Base-by-base conservation (phyloP, 2,329 filamentous ascomycete species). In the Epichloe brachyelytri region DNA sequence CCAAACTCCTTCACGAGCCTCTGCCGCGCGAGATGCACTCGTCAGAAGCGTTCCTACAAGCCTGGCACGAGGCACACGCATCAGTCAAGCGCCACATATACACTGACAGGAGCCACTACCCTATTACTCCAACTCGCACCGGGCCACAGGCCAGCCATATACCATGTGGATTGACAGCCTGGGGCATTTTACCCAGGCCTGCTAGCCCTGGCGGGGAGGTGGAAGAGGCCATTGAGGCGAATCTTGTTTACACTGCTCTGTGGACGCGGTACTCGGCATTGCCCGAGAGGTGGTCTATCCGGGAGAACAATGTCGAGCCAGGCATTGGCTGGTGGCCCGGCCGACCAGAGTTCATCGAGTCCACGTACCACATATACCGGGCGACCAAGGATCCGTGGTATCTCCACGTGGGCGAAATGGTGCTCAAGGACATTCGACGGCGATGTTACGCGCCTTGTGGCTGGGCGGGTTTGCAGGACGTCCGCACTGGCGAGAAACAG, bases 311-410 rank as follows among this genome's bases (percentile, higher is more conserved):
- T 50, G 84, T 97, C 45, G 93, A 97, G 63, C 82, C 84, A 17
- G 88, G 88, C 10, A 79, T 97, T 26, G 82, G 85, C 11, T 97
- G 93, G 88, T 98, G 94, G 86, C 88, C 88, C 11, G 88, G 94
- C 20, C 81, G 93, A 22, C 93, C 93, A 5, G 93, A 98, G 65
- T 97, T 97, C 63, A 89, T 96, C 58, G 93, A 98, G 68, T 96
- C 89, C 1, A 95, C 87, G 0, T 98, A 95, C 68, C 88, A 97
- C 62, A 73, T 98, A n/a, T 97, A 94, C 65, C 84, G 86, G 48
- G 90, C 91, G 2, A 97, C 93, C 0, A 80, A 84, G 59, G 93
- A 98, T 65, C 90, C 90, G 0, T 98, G 91, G 90, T 97, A 96
- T 67, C 74, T 97, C 4, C 85, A 96, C 63, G 86, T 95, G 19